phyloP scores from a whole-genome alignment of 441 rosid genomes.

The Raphanus hybrid region DNA sequence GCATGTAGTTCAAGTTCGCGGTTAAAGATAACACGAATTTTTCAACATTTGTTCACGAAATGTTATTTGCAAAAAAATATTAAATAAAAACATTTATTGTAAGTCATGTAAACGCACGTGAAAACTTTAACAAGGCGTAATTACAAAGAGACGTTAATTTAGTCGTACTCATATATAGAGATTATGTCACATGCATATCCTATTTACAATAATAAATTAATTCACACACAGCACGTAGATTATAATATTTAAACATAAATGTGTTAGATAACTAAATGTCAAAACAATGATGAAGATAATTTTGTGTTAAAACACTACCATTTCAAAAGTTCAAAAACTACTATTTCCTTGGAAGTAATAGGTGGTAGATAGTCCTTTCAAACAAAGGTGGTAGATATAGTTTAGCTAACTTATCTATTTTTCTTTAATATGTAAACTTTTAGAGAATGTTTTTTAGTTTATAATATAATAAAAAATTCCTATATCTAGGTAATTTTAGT shows the following conservation, averaged over 20 bases:
- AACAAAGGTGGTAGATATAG: no score
- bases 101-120: neutral
- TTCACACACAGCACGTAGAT: neutral
- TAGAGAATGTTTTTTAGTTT: no score
- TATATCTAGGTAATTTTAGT: no score
- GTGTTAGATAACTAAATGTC: neutral
- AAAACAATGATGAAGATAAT: no score
- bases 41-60: neutral
- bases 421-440: no score
- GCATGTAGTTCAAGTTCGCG: constrained; percentile 3
- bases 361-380: no score
- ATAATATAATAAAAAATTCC: no score
- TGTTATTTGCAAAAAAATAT: neutral
- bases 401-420: no score
- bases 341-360: no score
- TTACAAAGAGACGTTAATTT: neutral
- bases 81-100: neutral
- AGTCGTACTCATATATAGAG: neutral
- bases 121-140: neutral
- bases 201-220: neutral
- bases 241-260: neutral
- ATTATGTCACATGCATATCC: constrained; percentile 13
- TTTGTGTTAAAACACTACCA: no score
- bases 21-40: neutral
- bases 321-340: no score